These are phyloP conservation scores for Starmerella khaoyaiensis DNA, from an alignment of 805 yeast genomes.

Conservation along the genomic window DNA sequence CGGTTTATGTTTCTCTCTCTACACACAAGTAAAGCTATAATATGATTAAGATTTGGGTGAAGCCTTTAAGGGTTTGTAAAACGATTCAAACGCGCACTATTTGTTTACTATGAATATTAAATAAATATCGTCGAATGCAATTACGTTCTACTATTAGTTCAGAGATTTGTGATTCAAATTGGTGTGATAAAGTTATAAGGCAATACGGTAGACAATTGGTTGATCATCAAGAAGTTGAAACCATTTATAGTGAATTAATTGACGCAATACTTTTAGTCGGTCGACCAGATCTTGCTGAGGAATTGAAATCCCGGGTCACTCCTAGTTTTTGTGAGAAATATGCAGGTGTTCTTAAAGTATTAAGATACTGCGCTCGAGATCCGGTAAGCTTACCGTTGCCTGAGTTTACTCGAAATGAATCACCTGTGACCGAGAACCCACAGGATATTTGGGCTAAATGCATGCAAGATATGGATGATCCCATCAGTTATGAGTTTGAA, in stretches of 20 bases:
- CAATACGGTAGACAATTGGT: too few species aligned
- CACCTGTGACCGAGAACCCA: too few species aligned
- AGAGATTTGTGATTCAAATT: too few species aligned
- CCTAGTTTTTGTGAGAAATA: slow-evolving; percentile 11
- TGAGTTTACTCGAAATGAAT: background rate
- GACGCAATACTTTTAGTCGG: slow-evolving; percentile 25
- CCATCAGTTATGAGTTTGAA: background rate
- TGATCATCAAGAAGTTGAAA: slow-evolving; percentile 12
- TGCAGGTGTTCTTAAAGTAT: slow-evolving; percentile 19
- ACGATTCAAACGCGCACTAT: too few species aligned
- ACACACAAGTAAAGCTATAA: too few species aligned
- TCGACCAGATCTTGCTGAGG: slow-evolving; percentile 23
- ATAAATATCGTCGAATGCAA: background rate
- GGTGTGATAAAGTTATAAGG: too few species aligned
- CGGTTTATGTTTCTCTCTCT: too few species aligned
- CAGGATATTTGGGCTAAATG: background rate
- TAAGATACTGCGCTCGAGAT: slow-evolving; percentile 18
- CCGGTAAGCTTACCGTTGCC: slow-evolving; percentile 9
- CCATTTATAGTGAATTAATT: slow-evolving; percentile 18
- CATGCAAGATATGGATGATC: slow-evolving; percentile 1
- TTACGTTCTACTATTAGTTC: background rate
- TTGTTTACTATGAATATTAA: background rate
- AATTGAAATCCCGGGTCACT: slow-evolving; percentile 20
- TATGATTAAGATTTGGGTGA: too few species aligned
- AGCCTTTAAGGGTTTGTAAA: too few species aligned